Base-by-base conservation (phyloP, 75 land plant genomes). In the Cryptomeria japonica region DNA sequence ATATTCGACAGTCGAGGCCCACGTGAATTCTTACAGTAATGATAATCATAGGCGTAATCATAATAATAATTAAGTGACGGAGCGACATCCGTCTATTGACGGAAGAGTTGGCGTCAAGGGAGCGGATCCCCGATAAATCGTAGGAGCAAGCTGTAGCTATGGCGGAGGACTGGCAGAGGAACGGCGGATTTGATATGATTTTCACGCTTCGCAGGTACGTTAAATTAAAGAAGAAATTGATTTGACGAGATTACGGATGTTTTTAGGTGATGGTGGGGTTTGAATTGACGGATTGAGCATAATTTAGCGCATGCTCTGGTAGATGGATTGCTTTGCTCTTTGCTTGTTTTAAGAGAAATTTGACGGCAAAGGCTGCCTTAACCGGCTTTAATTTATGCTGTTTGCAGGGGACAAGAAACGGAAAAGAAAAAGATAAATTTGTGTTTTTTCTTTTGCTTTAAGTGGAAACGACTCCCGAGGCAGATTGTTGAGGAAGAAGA, bases 111-210 rank as follows among this genome's bases (percentile, higher is more conserved):
- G 15, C 77, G 77, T 75, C n/a, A 34, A 25, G 10, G 37, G 11
- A 72, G n/a, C n/a, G 77, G 15, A 9, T 13, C 14, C 25, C 72
- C 31, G 72, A 68, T 68, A 68, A 68, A 51, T 51, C 55, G 72
- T 14, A 25, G 34, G 38, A 1, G 77, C 77, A 34, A 3, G 37
- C n/a, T 64, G 70, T 8, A 25, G 77, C 77, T 32, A 75, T 75
- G 77, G 77, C 77, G 77, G 77, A 75, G 77, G 38, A 12, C 34
- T 72, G 34, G 76, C 76, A n/a, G 2, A 14, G 37, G 16, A 13
- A 13, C 77, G 13, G 77, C 77, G 77, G 77, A 75, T 75, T 75
- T 75, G 77, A 75, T 75, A 38, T 75, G 77, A 75, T 75, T 75
- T 75, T 75, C 38, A 75, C 75, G 77, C 77, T 75, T 75, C 77